Conservation (phyloP, 441 rosid genomes). For the Bocquillonia castaneifolia region DNA sequence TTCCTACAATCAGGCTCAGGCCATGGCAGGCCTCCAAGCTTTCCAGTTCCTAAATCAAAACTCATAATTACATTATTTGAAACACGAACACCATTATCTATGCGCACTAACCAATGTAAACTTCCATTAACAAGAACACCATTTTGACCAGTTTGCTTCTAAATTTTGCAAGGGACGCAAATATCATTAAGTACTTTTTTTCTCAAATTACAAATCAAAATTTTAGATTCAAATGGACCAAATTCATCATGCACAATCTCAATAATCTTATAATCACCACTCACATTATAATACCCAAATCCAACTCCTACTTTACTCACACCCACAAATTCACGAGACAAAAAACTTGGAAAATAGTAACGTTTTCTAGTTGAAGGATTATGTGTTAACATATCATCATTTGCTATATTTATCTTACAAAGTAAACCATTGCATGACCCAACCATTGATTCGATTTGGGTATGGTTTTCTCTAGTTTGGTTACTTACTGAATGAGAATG, state of each 20-base stretch:
- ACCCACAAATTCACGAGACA: background rate
- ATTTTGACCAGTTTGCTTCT: too few relatives aligned
- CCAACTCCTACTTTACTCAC: background rate
- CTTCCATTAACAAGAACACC: background rate
- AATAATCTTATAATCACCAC: background rate
- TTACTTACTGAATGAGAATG: too few relatives aligned
- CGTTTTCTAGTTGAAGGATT: too few relatives aligned
- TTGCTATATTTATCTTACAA: too few relatives aligned
- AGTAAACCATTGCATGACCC: too few relatives aligned
- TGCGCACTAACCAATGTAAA: background rate
- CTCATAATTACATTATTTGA: background rate
- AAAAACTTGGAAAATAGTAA: background rate
- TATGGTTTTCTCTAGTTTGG: too few relatives aligned
- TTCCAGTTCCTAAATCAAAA: background rate
- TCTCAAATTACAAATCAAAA: background rate
- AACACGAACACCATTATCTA: background rate
- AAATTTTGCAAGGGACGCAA: background rate
- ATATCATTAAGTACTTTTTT: background rate
- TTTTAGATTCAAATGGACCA: too few relatives aligned
- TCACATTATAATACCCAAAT: background rate
- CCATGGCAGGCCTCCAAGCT: background rate
- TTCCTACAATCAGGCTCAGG: background rate
- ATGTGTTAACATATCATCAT: too few relatives aligned
- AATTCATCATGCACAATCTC: background rate
- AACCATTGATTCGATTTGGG: too few relatives aligned